A percentile compares a stretch with the other conserved stretches of the same genome.
phyloP scores from a whole-genome alignment of 768 basidiomycete genomes.

The Lactarius indigo region DNA sequence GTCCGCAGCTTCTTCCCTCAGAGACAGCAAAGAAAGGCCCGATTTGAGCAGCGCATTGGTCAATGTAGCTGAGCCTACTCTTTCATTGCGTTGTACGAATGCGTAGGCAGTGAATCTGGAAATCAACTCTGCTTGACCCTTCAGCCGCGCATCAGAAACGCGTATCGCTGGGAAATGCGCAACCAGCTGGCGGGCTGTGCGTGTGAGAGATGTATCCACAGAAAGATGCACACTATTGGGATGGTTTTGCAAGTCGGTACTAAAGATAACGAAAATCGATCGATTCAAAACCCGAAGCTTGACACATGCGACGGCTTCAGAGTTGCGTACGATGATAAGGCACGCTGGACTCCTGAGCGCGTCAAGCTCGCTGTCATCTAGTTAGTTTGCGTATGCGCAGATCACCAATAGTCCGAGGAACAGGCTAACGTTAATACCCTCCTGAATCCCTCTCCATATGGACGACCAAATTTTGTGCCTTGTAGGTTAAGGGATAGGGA shows the following conservation, averaged over 20 bases:
- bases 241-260: background rate
- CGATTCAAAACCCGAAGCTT: background rate
- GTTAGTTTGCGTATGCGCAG: background rate
- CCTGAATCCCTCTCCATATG: background rate
- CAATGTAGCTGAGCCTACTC: background rate
- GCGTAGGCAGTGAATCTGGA: background rate
- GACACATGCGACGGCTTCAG: background rate
- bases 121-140: background rate
- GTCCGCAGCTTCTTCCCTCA: background rate
- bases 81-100: background rate
- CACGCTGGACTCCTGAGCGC: background rate
- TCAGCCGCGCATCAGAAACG: background rate
- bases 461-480: background rate
- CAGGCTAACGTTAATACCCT: background rate
- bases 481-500: background rate
- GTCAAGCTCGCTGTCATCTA: background rate
- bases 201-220: background rate
- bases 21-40: background rate
- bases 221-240: background rate
- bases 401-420: background rate
- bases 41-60: background rate
- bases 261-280: background rate
- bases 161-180: background rate
- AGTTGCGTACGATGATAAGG: background rate
- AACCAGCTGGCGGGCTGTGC: background rate